Evolutionary conservation across 345 rosid species (phyloP).

Genomic region (Pseudoturritis turrita): DNA sequence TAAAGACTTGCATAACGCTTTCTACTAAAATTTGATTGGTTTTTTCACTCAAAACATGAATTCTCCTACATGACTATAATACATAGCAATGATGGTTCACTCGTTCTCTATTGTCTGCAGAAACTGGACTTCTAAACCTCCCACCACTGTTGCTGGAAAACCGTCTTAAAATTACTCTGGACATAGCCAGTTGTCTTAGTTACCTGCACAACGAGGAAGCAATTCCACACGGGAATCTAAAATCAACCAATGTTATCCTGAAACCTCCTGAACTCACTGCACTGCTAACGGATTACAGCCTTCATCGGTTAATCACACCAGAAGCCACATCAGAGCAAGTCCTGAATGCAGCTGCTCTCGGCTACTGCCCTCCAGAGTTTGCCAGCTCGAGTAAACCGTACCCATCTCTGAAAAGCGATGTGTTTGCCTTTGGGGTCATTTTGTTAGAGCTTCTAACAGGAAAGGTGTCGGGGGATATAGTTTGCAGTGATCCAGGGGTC

Average conservation of each 20-base stretch:
- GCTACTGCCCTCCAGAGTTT: constrained; percentile 89
- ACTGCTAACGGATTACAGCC: constrained; percentile 73
- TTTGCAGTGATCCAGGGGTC: constrained; percentile 50
- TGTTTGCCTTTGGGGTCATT: constrained; percentile 77
- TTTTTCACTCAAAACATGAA: not conserved
- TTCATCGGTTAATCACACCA: constrained; percentile 73
- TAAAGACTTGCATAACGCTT: constrained; percentile 19
- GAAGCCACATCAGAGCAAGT: constrained; percentile 89
- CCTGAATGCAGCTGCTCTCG: constrained; percentile 78
- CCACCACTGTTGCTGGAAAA: constrained; percentile 53
- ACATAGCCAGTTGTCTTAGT: constrained; percentile 67
- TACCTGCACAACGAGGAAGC: constrained; percentile 76
- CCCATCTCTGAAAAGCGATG: constrained; percentile 87
- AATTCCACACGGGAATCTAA: constrained; percentile 93
- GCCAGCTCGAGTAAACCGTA: constrained; percentile 76
- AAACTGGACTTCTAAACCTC: constrained; percentile 42
- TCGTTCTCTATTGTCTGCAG: constrained; percentile 39
- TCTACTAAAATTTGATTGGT: not conserved
- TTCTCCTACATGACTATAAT: no score
- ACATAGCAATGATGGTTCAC: not conserved
- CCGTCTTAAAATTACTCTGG: constrained; percentile 55
- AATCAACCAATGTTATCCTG: constrained; percentile 74
- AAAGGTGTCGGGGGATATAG: constrained; percentile 59
- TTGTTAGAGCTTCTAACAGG: constrained; percentile 76
- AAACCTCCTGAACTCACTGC: constrained; percentile 49